phyloP scores from a whole-genome alignment of 176 grass and related monocot genomes.

The Aegilops tauschii region DNA sequence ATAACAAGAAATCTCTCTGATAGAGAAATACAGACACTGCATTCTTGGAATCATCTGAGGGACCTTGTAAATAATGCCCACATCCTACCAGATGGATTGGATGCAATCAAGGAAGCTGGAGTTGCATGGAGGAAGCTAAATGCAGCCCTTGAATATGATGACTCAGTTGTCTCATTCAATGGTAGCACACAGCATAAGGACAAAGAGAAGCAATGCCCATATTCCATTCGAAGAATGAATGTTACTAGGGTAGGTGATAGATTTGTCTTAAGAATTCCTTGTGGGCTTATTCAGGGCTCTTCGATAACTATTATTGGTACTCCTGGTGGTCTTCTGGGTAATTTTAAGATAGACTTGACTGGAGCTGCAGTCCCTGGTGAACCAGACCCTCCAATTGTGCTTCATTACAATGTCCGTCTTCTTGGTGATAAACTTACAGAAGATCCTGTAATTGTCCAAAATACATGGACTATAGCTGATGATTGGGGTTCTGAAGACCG shows the following conservation, averaged over 20 bases:
- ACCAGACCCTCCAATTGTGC: constrained; percentile 77
- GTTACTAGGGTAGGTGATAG: constrained; percentile 53
- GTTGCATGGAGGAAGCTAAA: constrained; percentile 85
- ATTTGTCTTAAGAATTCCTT: constrained; percentile 82
- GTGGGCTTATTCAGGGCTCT: constrained; percentile 96
- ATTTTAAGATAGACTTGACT: constrained; percentile 81
- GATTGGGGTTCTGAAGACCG: constrained; percentile 95
- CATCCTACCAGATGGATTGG: constrained; percentile 71
- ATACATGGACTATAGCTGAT: constrained; percentile 78
- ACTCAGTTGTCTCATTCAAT: constrained; percentile 44
- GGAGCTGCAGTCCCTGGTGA: constrained; percentile 82
- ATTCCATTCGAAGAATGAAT: constrained; percentile 96
- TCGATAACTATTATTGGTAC: constrained; percentile 91
- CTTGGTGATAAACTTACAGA: constrained; percentile 98
- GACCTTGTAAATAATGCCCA: constrained; percentile 55
- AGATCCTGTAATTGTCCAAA: constrained; percentile 98
- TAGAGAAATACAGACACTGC: constrained; percentile 48
- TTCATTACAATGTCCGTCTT: constrained; percentile 96
- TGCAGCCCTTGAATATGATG: constrained; percentile 54
- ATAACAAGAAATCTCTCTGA: constrained; percentile 72
- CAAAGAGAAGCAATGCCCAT: constrained; percentile 92
- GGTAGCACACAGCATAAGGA: constrained; percentile 46
- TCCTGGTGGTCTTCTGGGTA: constrained; percentile 77
- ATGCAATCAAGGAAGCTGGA: constrained; percentile 88
- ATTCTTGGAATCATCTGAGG: constrained; percentile 82